phyloP scores from a whole-genome alignment of 495 filamentous ascomycete species.

The Talaromyces wortmannii region DNA sequence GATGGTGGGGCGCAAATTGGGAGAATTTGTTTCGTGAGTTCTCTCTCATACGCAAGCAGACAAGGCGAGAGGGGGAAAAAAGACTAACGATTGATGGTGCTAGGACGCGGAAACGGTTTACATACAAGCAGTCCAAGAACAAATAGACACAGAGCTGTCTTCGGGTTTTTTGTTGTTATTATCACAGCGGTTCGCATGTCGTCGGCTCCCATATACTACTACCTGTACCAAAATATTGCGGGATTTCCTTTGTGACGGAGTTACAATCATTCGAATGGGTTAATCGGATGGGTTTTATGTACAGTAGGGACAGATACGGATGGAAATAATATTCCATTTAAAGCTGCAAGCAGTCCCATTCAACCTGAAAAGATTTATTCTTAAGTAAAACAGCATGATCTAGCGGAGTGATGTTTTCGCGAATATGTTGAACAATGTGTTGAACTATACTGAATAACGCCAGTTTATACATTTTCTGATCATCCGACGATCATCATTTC shows the following conservation, averaged over 20 bases:
- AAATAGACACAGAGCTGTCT: constrained; percentile 36
- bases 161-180: constrained; percentile 3
- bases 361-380: too few relatives aligned
- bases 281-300: neutral
- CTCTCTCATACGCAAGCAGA: neutral
- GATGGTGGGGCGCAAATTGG: constrained; percentile 97
- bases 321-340: neutral
- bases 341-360: neutral
- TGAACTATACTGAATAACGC: constrained; percentile 6
- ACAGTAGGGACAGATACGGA: neutral
- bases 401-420: too few relatives aligned
- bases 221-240: neutral
- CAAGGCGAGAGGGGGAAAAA: neutral
- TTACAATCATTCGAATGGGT: neutral
- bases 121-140: constrained; percentile 72
- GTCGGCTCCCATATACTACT: neutral
- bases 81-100: neutral
- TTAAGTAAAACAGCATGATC: too few relatives aligned
- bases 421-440: too few relatives aligned
- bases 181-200: neutral
- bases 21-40: constrained; percentile 87
- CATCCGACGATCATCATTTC: constrained; percentile 15
- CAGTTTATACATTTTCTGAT: constrained; percentile 13
- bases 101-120: constrained; percentile 85
- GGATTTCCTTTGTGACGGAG: neutral